A percentile compares a stretch with the other conserved stretches of the same genome.
phyloP scores from a whole-genome alignment of 371 early-diverging fungal species.

The Mortierella sp. region DNA sequence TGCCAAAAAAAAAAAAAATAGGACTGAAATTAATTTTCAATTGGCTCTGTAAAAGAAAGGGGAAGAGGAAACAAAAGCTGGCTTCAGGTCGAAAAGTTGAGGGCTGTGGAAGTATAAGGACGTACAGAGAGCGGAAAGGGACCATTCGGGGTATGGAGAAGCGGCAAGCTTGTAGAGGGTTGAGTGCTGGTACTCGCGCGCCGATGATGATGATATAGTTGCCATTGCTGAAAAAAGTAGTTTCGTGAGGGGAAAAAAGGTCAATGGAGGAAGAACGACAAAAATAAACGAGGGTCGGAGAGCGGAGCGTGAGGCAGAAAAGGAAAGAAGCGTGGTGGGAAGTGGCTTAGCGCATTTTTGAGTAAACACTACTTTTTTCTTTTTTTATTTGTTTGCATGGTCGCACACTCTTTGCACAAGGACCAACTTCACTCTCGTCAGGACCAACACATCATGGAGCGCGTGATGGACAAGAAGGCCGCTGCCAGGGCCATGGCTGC shows the following conservation, averaged over 20 bases:
- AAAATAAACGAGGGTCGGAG: not conserved
- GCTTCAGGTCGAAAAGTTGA: too few relatives aligned
- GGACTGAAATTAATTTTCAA: not conserved
- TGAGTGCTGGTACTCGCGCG: conserved; percentile 31
- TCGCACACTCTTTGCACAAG: too few relatives aligned
- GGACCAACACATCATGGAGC: conserved; percentile 24
- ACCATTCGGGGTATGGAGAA: conserved; percentile 50
- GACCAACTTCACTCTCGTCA: not conserved
- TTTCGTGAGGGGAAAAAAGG: not conserved
- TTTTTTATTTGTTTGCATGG: too few relatives aligned
- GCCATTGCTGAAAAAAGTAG: not conserved
- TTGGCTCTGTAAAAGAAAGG: too few relatives aligned
- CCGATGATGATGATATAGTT: conserved; percentile 16
- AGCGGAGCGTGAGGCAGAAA: too few relatives aligned
- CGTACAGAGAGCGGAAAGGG: conserved; percentile 48
- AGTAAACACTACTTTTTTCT: not conserved
- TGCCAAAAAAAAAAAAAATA: too few relatives aligned
- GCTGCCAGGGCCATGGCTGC: conserved; percentile 50
- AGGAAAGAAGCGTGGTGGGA: too few relatives aligned
- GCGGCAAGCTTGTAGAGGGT: conserved; percentile 37
- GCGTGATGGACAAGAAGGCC: conserved; percentile 39
- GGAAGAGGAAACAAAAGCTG: too few relatives aligned
- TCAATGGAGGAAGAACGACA: not conserved
- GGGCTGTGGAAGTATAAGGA: not conserved
- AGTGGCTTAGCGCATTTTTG: too few relatives aligned